Conservation (phyloP, 2,329 filamentous ascomycete genomes). For the Coleophoma eucalyptorum region DNA sequence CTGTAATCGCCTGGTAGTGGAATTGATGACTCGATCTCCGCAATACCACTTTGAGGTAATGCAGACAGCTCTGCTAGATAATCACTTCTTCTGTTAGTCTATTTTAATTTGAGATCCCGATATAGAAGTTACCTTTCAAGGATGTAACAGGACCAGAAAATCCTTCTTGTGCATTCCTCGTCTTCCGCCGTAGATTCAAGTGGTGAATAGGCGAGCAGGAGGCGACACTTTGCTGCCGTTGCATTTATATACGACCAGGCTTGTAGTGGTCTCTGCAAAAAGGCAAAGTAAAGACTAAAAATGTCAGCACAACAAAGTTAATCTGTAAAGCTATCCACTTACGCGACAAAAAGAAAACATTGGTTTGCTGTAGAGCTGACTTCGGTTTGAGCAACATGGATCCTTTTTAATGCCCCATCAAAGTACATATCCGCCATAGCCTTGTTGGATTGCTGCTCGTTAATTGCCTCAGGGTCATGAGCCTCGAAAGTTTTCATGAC, state of each 20-base stretch:
- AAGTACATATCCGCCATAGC: slow-evolving; percentile 40
- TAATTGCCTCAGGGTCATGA: slow-evolving; percentile 21
- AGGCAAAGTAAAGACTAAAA: slow-evolving; percentile 43
- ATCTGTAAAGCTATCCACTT: slow-evolving; percentile 10
- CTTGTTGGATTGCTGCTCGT: slow-evolving; percentile 27
- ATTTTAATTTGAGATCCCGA: background rate
- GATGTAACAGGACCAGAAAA: slow-evolving; percentile 53
- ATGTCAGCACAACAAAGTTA: background rate
- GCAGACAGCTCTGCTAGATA: slow-evolving; percentile 48
- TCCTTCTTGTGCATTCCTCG: slow-evolving; percentile 42
- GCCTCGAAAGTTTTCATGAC: slow-evolving; percentile 23
- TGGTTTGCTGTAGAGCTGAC: slow-evolving; percentile 43
- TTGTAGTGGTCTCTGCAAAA: slow-evolving; percentile 44
- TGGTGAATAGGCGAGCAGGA: slow-evolving; percentile 40
- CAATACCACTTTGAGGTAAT: slow-evolving; percentile 45
- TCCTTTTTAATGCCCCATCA: slow-evolving; percentile 39
- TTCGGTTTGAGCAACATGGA: slow-evolving; percentile 42
- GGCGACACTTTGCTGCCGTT: slow-evolving; percentile 44
- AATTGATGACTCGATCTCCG: slow-evolving; percentile 46
- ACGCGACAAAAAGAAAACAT: slow-evolving; percentile 48
- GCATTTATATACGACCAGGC: slow-evolving; percentile 48
- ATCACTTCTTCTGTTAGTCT: slow-evolving; percentile 32
- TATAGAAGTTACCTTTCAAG: slow-evolving; percentile 39
- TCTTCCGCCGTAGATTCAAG: slow-evolving; percentile 32
- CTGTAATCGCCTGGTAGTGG: slow-evolving; percentile 37